Evolutionary conservation across 306 rosid species (phyloP), one percentile per base, ranked within the genome.

Genomic region (Betula pendula): DNA sequence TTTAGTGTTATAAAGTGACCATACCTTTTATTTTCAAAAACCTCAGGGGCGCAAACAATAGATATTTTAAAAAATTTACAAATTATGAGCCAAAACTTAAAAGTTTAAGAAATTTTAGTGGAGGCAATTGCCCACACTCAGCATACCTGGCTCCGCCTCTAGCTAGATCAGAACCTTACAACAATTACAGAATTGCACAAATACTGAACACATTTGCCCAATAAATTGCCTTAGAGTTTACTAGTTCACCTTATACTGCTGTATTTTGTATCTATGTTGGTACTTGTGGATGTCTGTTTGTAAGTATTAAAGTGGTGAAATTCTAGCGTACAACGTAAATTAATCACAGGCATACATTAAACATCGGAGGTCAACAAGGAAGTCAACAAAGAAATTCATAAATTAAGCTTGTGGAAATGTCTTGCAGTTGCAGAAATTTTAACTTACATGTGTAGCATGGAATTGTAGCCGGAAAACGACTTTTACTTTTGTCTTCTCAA

Each of bases 381-480:
- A 27, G 4, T 59, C 20, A 6, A 31, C 11, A 4, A 55, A 55
- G 31, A 55, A 20, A 51, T 16, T 51, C 25, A 51, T 51, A 19
- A 53, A 55, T 22, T 63, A 19, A 33, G n/a, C 11, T 65, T 19
- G 35, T 35, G 7, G 1, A 38, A 20, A 65, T 8, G 24, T 35
- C 15, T 65, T 65, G 25, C 47, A 65, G 47, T 17, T 35, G 70
- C 70, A 7, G 16, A 35, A 35, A 8, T 65, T 65, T 65, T 40
- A 87, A 87, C 98, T 91, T 90, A 96, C 99, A 88, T 96, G 98
- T 31, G 99, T 92, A 62, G 99, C 98, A 77, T 92, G 89, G 77
- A 96, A 96, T 72, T 96, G 99, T 71, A 96, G 91, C 81, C 98
- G 88, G 85, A 96, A 96, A 83, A 96, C 99, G 81, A 96, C 99